Percentiles rank a stretch among this genome's conserved stretches.
phyloP scores from a whole-genome alignment of 352 stramenopile genomes.

The Globisporangium viniferum region DNA sequence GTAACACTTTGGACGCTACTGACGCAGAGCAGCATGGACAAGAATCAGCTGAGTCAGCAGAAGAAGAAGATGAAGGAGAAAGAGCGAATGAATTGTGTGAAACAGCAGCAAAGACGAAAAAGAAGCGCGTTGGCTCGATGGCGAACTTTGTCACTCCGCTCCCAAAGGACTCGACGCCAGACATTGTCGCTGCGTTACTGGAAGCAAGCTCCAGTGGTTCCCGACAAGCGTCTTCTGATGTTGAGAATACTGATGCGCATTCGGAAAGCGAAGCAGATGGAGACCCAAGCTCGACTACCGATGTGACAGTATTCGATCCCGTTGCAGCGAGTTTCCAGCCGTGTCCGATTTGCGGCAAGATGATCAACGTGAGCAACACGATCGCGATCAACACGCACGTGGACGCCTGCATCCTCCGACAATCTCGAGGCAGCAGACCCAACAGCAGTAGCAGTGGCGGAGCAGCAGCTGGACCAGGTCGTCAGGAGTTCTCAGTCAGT shows the following conservation, averaged over 20 bases:
- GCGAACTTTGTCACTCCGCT: conserved; percentile 10
- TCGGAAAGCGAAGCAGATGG: background rate
- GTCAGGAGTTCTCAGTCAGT: background rate
- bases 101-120: background rate
- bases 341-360: conserved; percentile 57
- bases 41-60: conserved; percentile 3
- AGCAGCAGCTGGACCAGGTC: background rate
- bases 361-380: conserved; percentile 45
- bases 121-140: conserved; percentile 12
- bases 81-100: background rate
- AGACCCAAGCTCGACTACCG: background rate
- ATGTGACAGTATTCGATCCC: background rate
- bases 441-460: background rate
- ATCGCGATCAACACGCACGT: conserved; percentile 68
- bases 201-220: conserved; percentile 17
- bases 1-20: background rate
- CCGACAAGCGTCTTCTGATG: background rate
- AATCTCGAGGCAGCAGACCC: background rate
- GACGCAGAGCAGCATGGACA: background rate
- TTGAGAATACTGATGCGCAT: background rate
- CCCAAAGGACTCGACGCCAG: conserved; percentile 10
- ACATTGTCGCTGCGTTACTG: conserved; percentile 20
- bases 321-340: conserved; percentile 24
- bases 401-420: conserved; percentile 38
- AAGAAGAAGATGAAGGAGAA: background rate